These are phyloP conservation scores for Sequoiadendron giganteum DNA, from an alignment of 75 land plant genomes.

Conservation along the genomic window DNA sequence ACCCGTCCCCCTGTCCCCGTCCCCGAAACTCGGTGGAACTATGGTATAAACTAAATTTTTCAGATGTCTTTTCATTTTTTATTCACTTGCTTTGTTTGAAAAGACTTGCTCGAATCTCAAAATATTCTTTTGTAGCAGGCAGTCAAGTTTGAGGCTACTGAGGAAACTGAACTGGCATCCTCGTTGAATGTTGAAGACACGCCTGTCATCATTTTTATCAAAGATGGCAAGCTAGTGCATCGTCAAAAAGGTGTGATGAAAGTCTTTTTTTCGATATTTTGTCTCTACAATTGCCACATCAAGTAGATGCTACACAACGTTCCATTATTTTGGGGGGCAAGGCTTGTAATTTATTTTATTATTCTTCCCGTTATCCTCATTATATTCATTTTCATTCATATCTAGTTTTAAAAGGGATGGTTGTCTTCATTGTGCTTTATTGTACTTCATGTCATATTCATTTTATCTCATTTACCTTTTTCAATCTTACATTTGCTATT, in stretches of 20 bases:
- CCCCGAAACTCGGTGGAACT: too few relatives aligned
- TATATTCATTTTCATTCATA: not conserved
- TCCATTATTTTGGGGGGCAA: not conserved
- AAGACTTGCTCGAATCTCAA: not conserved
- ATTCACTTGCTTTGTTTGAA: not conserved
- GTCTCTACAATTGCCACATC: not conserved
- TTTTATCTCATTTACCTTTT: not conserved
- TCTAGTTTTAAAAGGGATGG: not conserved
- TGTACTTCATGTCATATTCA: not conserved
- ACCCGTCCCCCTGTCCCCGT: too few relatives aligned
- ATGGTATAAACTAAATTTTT: not conserved
- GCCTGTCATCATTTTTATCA: conserved; percentile 65
- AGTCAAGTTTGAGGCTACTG: conserved; percentile 57
- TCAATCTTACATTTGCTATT: not conserved
- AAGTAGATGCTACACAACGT: not conserved
- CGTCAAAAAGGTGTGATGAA: conserved; percentile 50
- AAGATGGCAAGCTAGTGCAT: conserved; percentile 60
- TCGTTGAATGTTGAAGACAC: conserved; percentile 48
- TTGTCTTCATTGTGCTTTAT: not conserved
- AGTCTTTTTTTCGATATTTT: not conserved
- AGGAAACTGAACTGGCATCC: conserved; percentile 49
- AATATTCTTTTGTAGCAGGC: conserved; percentile 2
- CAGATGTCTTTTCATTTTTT: not conserved
- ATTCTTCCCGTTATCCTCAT: not conserved
- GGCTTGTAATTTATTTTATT: not conserved